Conservation (phyloP, 2,329 filamentous ascomycete species). For the Monosporascus sp. region DNA sequence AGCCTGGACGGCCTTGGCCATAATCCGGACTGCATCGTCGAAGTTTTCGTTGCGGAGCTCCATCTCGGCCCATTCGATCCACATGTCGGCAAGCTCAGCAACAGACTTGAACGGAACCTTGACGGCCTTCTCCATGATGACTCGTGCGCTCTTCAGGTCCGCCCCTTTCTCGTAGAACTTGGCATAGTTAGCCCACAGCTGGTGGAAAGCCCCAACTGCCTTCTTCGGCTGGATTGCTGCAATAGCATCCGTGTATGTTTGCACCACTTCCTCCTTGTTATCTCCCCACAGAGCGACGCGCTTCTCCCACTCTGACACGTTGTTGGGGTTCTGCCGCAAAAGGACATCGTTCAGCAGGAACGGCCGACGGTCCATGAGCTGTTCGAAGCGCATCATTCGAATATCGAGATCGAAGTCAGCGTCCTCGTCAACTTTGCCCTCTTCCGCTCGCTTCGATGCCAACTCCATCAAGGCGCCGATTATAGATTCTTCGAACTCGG, state of each 20-base stretch:
- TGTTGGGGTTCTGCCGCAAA: slow-evolving; percentile 91
- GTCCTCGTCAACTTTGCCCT: slow-evolving; percentile 70
- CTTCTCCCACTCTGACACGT: slow-evolving; percentile 95
- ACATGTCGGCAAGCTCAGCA: slow-evolving; percentile 94
- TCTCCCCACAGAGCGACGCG: slow-evolving; percentile 92
- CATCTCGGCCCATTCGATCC: slow-evolving; percentile 99
- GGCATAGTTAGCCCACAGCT: slow-evolving; percentile 93
- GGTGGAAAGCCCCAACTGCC: slow-evolving; percentile 86
- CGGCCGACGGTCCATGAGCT: slow-evolving; percentile 92
- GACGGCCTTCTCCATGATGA: slow-evolving; percentile 96
- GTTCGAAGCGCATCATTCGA: slow-evolving; percentile 95
- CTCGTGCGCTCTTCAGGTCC: slow-evolving; percentile 75
- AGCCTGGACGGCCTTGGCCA: slow-evolving; percentile 96
- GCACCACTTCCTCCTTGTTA: slow-evolving; percentile 84
- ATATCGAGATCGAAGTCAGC: slow-evolving; percentile 94
- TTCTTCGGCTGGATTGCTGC: slow-evolving; percentile 91
- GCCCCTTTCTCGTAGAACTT: slow-evolving; percentile 92
- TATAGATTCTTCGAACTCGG: slow-evolving; percentile 94
- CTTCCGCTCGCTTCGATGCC: slow-evolving; percentile 72
- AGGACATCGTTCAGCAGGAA: slow-evolving; percentile 96
- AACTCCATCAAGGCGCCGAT: slow-evolving; percentile 88
- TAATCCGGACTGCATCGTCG: slow-evolving; percentile 87
- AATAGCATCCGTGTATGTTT: slow-evolving; percentile 93
- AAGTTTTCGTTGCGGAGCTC: slow-evolving; percentile 95
- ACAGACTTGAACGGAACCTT: slow-evolving; percentile 98